Evolutionary conservation across 148 eudicot species (phyloP).

Genomic region (Linanthus parryae): DNA sequence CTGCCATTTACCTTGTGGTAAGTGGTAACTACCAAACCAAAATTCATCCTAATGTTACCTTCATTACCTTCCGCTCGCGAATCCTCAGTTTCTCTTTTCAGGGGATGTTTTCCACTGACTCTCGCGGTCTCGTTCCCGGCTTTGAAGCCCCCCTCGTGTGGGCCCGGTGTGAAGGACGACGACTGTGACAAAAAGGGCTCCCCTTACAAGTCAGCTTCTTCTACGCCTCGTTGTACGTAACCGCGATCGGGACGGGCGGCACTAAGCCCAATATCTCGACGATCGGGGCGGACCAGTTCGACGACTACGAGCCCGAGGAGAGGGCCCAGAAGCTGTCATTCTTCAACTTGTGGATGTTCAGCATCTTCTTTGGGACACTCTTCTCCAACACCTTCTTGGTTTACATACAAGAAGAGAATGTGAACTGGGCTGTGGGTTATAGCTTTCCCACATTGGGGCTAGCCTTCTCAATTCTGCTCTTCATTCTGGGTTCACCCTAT

Average conservation of each 20-base stretch:
- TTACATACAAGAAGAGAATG: conserved; percentile 23
- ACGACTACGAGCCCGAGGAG: conserved; percentile 24
- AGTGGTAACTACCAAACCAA: too few species aligned
- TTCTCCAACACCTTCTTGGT: conserved; percentile 22
- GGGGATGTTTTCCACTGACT: conserved; percentile 26
- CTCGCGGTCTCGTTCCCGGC: conserved; percentile 19
- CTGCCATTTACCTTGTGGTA: conserved; percentile 33
- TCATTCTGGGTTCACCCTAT: conserved; percentile 19
- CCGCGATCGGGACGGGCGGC: conserved; percentile 29
- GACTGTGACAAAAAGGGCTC: conserved; percentile 23
- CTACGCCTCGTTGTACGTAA: conserved; percentile 22
- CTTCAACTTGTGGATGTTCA: conserved; percentile 38
- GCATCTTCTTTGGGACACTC: conserved; percentile 19
- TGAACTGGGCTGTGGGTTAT: conserved; percentile 28
- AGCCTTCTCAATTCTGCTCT: conserved; percentile 14
- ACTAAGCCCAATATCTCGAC: conserved; percentile 34
- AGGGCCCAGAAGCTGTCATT: conserved; percentile 28
- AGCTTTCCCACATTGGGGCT: conserved; percentile 18
- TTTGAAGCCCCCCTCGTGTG: conserved; percentile 22
- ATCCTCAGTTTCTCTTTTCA: too few species aligned
- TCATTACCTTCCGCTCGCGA: too few species aligned
- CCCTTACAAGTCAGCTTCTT: conserved; percentile 16
- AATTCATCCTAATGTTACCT: too few species aligned
- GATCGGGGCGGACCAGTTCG: conserved; percentile 37
- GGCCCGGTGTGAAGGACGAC: conserved; percentile 6